Base-by-base conservation (phyloP, 2,329 filamentous ascomycete species). In the Coniochaeta sp. region DNA sequence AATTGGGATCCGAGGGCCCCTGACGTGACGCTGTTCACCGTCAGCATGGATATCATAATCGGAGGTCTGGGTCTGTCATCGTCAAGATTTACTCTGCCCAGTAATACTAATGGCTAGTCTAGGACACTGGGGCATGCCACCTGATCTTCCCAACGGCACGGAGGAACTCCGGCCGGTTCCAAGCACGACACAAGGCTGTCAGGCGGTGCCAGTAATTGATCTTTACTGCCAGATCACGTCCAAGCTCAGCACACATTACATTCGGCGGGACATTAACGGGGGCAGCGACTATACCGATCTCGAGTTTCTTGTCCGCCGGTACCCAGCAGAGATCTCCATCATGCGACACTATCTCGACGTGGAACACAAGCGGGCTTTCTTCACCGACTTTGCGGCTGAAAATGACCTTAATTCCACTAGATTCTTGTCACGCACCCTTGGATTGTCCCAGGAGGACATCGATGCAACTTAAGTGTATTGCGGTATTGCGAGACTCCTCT, bases 221-320 rank as follows among this genome's bases (percentile, higher is more conserved):
- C 19, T 61, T 28, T 61, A 58, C 56, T 61, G 59, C 58, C 63
- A 65, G 57, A 22, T 65, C 1, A 34, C 54, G 19, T 50, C 54
- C 33, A 65, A 65, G 59, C 58, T 65, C 7, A 38, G 54, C 22
- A 62, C 63, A 3, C 58, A 61, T 44, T 55, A 14, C 58, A 55
- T 19, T 43, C 62, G 62, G n/a, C 59, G 64, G 6, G 12, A 17
- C 19, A 22, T 8, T 6, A 50, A 47, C 12, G 43, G 40, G 14
- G 17, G n/a, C 11, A 62, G 50, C 47, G 62, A 64, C 58, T 64
- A 62, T 31, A 55, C 40, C 3, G 63, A 64, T 56, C 59, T 64
- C 16, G n/a, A 57, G n/a, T 64, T 63, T 33, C 56, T 64, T 17
- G 19, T 64, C 19, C n/a, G 31, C 26, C 2, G 60, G 61, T 44